A percentile compares a stretch with the other conserved stretches of the same genome.
Evolutionary conservation across 192 early-diverging fungal genomes (phyloP).

Genomic region (Entomortierella chlamydospora): DNA sequence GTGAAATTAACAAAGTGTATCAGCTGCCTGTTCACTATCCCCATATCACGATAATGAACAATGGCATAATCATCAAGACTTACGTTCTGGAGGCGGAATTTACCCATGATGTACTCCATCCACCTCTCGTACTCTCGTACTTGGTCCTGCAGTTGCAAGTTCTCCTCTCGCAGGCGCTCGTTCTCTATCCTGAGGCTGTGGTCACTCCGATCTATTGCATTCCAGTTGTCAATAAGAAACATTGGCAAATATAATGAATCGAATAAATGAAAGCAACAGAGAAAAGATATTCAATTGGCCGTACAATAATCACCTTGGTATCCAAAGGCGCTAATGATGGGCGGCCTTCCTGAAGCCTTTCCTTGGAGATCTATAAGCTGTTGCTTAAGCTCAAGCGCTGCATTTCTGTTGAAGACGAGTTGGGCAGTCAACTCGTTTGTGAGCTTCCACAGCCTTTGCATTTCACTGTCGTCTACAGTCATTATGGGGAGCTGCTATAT

Average conservation of each 20-base stretch:
- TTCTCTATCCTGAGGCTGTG: conserved; percentile 36
- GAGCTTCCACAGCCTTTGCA: conserved; percentile 59
- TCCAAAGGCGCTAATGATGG: not conserved
- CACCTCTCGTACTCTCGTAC: conserved; percentile 41
- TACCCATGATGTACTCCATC: conserved; percentile 50
- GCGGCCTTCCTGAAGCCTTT: not conserved
- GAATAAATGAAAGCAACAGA: too few species aligned
- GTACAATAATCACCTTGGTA: not conserved
- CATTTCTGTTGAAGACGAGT: conserved; percentile 55
- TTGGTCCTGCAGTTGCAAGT: conserved; percentile 40
- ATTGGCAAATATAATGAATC: too few species aligned
- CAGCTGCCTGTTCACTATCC: too few species aligned
- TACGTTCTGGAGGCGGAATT: conserved; percentile 52
- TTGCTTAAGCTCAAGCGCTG: conserved; percentile 33
- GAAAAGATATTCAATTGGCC: not conserved
- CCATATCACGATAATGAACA: too few species aligned
- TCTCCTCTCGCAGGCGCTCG: conserved; percentile 38
- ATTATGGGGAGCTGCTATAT: too few species aligned
- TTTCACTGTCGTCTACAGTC: conserved; percentile 56
- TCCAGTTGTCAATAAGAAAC: not conserved
- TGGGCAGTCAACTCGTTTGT: conserved; percentile 60
- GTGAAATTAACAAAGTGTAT: too few species aligned
- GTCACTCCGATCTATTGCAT: conserved; percentile 15
- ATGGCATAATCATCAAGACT: not conserved
- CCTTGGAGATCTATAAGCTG: conserved; percentile 56